Evolutionary conservation across 2,329 filamentous ascomycete species (phyloP).

Genomic region (Nannizziopsis barbatae): DNA sequence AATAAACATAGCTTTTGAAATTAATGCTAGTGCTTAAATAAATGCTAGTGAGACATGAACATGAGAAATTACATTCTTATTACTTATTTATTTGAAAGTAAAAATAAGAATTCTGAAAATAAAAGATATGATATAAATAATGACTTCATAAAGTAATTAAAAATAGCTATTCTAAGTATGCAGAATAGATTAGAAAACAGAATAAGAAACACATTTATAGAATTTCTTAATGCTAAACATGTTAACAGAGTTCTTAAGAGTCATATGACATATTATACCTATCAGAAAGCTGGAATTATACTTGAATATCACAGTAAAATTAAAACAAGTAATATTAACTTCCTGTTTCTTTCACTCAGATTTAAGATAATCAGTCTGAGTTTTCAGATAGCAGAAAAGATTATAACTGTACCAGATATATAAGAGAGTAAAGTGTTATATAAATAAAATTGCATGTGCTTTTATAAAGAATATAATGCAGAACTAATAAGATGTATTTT

Average conservation of each 20-base stretch:
- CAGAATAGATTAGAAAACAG: neutral
- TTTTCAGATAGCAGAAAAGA: constrained; percentile 38
- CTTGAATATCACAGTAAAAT: constrained; percentile 45
- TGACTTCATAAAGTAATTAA: neutral
- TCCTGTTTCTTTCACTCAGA: constrained; percentile 44
- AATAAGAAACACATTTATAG: neutral
- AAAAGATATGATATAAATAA: constrained; percentile 19
- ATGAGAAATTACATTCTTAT: constrained; percentile 44
- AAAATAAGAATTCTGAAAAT: constrained; percentile 35
- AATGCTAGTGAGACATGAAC: constrained; percentile 47
- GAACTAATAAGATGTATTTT: constrained; percentile 13
- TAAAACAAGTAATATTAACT: constrained; percentile 44
- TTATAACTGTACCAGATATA: constrained; percentile 31
- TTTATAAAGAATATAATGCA: constrained; percentile 43
- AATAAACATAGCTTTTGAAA: constrained; percentile 29
- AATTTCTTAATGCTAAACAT: neutral
- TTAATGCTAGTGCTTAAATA: constrained; percentile 34
- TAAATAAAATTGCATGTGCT: constrained; percentile 43
- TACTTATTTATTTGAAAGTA: constrained; percentile 38
- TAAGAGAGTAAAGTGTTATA: constrained; percentile 23
- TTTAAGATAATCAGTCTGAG: constrained; percentile 38
- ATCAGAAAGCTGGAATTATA: constrained; percentile 38
- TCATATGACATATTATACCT: constrained; percentile 22
- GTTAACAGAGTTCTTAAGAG: constrained; percentile 9
- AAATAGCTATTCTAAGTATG: constrained; percentile 16